Conservation (phyloP, 805 yeast species). For the Saccharomycopsis selenospora region DNA sequence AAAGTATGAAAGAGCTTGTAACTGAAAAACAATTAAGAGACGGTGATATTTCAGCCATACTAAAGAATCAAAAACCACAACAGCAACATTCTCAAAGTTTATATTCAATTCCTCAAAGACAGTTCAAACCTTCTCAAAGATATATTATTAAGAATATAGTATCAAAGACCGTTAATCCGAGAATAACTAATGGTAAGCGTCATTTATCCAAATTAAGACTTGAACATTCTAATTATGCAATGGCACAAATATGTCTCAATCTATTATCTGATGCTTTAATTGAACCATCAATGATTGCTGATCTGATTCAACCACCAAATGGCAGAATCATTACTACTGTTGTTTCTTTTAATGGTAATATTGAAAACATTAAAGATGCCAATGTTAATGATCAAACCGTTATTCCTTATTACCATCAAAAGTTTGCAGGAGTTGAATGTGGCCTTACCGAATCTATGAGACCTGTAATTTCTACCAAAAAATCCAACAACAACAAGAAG, state of each 20-base stretch:
- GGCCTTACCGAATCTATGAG: not conserved
- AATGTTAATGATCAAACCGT: not conserved
- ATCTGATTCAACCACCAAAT: not conserved
- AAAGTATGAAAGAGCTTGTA: not conserved
- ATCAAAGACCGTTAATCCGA: not conserved
- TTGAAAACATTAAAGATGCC: not conserved
- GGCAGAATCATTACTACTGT: not conserved
- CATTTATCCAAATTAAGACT: not conserved
- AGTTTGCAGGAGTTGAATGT: not conserved
- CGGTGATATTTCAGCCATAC: not conserved
- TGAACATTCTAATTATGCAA: not conserved
- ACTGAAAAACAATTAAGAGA: not conserved
- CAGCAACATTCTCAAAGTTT: too few relatives aligned
- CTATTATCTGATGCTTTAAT: not conserved
- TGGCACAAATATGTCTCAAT: not conserved
- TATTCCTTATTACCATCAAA: not conserved
- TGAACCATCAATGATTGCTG: constrained; percentile 1
- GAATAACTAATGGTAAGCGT: not conserved
- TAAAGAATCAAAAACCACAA: not conserved
- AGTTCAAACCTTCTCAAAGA: not conserved
- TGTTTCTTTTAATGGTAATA: not conserved
- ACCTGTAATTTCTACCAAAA: not conserved
- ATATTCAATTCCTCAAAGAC: too few relatives aligned
- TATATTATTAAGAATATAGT: not conserved
- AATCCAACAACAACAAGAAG: not conserved